Conservation (phyloP, 345 rosid genomes). For the Murraya koenigii region DNA sequence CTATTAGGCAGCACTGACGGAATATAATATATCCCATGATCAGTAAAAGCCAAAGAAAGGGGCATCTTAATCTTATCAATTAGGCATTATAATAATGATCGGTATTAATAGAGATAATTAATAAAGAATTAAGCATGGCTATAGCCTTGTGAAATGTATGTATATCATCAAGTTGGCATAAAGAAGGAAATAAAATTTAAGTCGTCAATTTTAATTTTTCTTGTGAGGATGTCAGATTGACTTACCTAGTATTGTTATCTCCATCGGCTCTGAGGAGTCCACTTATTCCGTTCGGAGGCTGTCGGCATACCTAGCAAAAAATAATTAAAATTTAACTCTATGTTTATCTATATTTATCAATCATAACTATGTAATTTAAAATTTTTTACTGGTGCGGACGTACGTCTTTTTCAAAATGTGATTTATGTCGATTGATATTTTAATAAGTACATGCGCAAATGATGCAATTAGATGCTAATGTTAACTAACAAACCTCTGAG, state of each 20-base stretch:
- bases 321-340: background rate
- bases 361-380: background rate
- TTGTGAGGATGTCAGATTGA: background rate
- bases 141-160: too few relatives aligned
- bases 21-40: background rate
- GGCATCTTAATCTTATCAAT: background rate
- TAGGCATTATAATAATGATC: background rate
- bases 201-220: too few relatives aligned
- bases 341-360: too few relatives aligned
- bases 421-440: too few relatives aligned
- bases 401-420: too few relatives aligned
- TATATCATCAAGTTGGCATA: too few relatives aligned
- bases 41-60: background rate
- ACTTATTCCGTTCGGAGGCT: constrained; percentile 57
- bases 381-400: too few relatives aligned
- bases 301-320: constrained; percentile 53
- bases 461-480: too few relatives aligned
- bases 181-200: too few relatives aligned
- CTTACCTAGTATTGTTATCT: constrained; percentile 53
- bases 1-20: background rate
- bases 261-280: constrained; percentile 71
- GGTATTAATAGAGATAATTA: background rate
- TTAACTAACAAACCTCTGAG: constrained; percentile 43
- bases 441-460: too few relatives aligned
- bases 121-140: background rate